Base-by-base conservation (phyloP, 75 land plant species). In the Cupressus sempervirens region DNA sequence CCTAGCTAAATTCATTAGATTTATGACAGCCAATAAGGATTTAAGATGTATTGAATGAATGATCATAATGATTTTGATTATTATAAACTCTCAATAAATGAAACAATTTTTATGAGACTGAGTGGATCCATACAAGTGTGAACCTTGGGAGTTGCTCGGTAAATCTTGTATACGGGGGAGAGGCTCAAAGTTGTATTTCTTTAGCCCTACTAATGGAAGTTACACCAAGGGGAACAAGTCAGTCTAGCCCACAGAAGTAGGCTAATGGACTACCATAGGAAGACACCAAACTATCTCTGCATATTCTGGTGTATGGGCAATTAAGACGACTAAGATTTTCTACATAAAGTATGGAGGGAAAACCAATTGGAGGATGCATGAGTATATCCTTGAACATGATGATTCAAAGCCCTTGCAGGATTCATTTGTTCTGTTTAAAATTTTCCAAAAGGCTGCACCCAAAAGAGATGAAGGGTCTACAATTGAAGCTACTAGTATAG, bases 321-420 rank as follows among this genome's bases (percentile, higher is more conserved):
- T 83, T 30, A 83, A 73, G 80, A 83, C 65, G 84, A 83, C 81
- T 16, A 20, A 38, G 38, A 34, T 62, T 72, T 83, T 83, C 76
- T 83, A 83, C 41, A 83, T 29, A 83, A 18, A 16, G 40, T 26
- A 23, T 35, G 84, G 20, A 68, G 41, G 35, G 20, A 73, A 3
- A 65, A 53, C 84, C 26, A 83, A 30, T 83, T 83, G 84, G 84
- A 26, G 11, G 40, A 83, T 83, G 84, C 84, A 83, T 20, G 84
- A 83, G 34, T 83, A 83, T 41, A 32, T 35, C 10, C 72, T 83
- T 79, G 32, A 41, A 26, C 48, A 43, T 43, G 29, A 11, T 14
- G 13, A 43, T 26, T 45, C 81, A 43, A 79, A 45, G n/a, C 20
- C 43, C 3, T 4, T 79, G n/a, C 30, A 79, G 50, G 26, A 45